Conservation (phyloP, 139 green algal species). For the Chlamydomonas sphaeroides region DNA sequence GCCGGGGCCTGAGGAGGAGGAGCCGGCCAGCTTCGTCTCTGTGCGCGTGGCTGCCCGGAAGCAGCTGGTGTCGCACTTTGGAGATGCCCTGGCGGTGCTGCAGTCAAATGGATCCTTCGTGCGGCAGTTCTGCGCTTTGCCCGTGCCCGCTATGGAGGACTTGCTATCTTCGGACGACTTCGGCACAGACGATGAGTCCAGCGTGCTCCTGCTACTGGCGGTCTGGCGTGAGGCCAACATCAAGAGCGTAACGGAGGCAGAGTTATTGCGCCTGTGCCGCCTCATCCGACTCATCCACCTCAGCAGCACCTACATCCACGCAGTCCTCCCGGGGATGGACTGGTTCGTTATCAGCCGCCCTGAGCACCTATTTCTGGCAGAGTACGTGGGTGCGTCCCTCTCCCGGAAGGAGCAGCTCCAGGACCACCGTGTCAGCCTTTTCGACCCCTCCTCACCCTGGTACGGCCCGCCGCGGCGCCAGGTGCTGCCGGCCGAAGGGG, state of each 20-base stretch:
- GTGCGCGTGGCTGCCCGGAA: neutral
- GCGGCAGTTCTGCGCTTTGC: neutral
- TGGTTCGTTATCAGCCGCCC: no score
- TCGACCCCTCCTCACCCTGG: no score
- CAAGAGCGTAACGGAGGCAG: no score
- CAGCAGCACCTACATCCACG: neutral
- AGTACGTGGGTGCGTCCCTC: no score
- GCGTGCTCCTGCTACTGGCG: conserved; percentile 13
- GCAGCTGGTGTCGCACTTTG: neutral
- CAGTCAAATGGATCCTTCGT: neutral
- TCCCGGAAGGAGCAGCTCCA: no score
- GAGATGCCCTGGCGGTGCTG: neutral
- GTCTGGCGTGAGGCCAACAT: neutral
- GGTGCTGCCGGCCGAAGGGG: no score
- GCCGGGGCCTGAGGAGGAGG: neutral
- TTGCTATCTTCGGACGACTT: conserved; percentile 15
- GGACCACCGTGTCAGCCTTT: no score
- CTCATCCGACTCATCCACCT: neutral
- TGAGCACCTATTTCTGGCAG: no score
- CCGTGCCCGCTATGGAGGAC: neutral
- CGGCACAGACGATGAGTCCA: conserved; percentile 20
- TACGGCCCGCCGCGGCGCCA: no score
- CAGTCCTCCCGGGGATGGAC: neutral
- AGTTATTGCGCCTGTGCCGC: neutral
- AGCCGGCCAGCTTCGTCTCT: neutral